A percentile compares a stretch with the other conserved stretches of the same genome.
These are phyloP conservation scores for Huntiella decipiens DNA, from an alignment of 2,329 filamentous ascomycete genomes.

Conservation along the genomic window DNA sequence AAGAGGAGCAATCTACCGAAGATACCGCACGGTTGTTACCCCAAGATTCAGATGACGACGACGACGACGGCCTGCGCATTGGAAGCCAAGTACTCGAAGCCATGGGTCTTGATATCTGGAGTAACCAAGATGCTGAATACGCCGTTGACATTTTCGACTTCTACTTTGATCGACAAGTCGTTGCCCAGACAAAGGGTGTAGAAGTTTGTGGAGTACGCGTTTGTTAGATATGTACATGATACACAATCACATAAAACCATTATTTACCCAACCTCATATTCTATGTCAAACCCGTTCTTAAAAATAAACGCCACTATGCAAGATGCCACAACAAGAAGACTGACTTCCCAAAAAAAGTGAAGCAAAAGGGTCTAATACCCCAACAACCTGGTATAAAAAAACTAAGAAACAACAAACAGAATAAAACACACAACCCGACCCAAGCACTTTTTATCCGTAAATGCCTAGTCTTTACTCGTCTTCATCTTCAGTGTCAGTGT, in stretches of 20 bases:
- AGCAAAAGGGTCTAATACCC: not conserved
- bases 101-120: constrained; percentile 69
- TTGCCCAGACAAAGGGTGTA: constrained; percentile 48
- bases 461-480: constrained; percentile 4
- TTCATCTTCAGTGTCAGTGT: constrained; percentile 48
- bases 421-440: constrained; percentile 12
- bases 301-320: not conserved
- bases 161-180: constrained; percentile 47
- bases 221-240: constrained; percentile 24
- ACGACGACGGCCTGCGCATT: constrained; percentile 25
- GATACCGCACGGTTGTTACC: constrained; percentile 13
- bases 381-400: not conserved
- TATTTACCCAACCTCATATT: no score
- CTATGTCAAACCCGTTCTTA: not conserved
- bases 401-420: not conserved
- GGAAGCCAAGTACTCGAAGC: constrained; percentile 44
- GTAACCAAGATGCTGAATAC: constrained; percentile 48
- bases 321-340: not conserved
- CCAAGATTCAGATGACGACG: constrained; percentile 14
- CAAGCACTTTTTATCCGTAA: constrained; percentile 9
- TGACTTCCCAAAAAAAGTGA: not conserved
- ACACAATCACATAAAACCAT: no score
- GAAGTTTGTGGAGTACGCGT: constrained; percentile 58
- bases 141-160: constrained; percentile 39
- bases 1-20: constrained; percentile 17